A percentile compares a stretch with the other conserved stretches of the same genome.
Conservation (phyloP, 2,329 filamentous ascomycete species). For the Scytalidium lignicola region DNA sequence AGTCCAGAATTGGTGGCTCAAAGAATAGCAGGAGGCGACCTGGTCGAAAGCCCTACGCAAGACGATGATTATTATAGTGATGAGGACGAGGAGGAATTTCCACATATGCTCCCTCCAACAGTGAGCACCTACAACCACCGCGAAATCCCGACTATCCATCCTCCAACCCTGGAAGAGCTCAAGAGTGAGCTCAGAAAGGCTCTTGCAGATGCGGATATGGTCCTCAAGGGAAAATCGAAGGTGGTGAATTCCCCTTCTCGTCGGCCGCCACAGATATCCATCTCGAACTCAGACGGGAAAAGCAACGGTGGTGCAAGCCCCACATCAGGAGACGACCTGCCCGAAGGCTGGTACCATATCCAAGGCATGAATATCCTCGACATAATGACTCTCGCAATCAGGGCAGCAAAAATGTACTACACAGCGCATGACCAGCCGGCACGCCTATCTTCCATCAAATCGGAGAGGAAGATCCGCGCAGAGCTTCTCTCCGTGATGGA, state of each 20-base stretch:
- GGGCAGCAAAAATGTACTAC: constrained; percentile 94
- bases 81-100: constrained; percentile 59
- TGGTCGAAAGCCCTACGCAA: constrained; percentile 33
- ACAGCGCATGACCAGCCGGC: constrained; percentile 86
- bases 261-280: constrained; percentile 13
- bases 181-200: constrained; percentile 64
- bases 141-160: constrained; percentile 74
- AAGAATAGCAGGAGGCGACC: constrained; percentile 23
- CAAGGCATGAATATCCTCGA: constrained; percentile 91
- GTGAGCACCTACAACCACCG: constrained; percentile 92
- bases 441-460: constrained; percentile 78
- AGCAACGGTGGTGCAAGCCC: constrained; percentile 8
- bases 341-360: constrained; percentile 74
- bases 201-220: constrained; percentile 63
- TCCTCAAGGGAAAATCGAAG: constrained; percentile 38
- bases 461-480: constrained; percentile 77
- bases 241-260: not conserved
- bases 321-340: constrained; percentile 26
- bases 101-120: constrained; percentile 88
- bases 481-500: constrained; percentile 86
- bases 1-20: constrained; percentile 49
- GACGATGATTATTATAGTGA: constrained; percentile 42
- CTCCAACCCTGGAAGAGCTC: constrained; percentile 76
- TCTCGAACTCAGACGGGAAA: constrained; percentile 19
- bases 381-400: constrained; percentile 89